phyloP scores from a whole-genome alignment of 768 basidiomycete genomes.

The Rubroboletus pulcherrimus region DNA sequence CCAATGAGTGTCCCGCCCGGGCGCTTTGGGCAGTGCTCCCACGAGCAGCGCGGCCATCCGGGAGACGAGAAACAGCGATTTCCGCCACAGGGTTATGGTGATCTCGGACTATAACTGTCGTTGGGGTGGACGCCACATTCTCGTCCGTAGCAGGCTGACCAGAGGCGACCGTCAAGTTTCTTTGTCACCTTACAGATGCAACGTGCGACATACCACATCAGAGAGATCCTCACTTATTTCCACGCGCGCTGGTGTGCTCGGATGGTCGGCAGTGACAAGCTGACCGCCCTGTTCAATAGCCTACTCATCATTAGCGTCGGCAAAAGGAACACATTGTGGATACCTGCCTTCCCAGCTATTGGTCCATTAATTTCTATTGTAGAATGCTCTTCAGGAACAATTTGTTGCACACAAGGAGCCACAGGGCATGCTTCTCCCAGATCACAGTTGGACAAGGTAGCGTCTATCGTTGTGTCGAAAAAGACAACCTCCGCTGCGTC shows the following conservation, averaged over 20 bases:
- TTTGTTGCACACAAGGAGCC: not conserved
- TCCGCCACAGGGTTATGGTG: not conserved
- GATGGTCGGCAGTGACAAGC: not conserved
- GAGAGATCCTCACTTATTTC: not conserved
- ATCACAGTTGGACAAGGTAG: not conserved
- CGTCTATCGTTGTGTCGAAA: constrained; percentile 7
- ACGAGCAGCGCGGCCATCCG: not conserved
- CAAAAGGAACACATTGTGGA: not conserved
- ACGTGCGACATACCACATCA: constrained; percentile 7
- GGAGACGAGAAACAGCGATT: not conserved
- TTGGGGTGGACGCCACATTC: not conserved
- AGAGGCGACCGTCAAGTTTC: not conserved
- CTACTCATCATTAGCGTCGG: constrained; percentile 2
- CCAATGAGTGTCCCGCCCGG: not conserved
- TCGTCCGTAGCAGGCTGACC: not conserved
- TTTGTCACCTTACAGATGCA: not conserved
- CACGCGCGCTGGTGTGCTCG: not conserved
- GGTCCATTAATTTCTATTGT: not conserved
- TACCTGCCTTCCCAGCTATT: constrained; percentile 1
- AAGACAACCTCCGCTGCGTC: constrained; percentile 15
- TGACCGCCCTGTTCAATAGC: not conserved
- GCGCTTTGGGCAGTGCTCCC: not conserved
- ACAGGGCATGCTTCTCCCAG: not conserved
- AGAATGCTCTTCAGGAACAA: not conserved
- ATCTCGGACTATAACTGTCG: not conserved